Percentiles rank a stretch among this genome's conserved stretches.
phyloP scores from a whole-genome alignment of 2,329 filamentous ascomycete species.

The Bipolaris oryzae region DNA sequence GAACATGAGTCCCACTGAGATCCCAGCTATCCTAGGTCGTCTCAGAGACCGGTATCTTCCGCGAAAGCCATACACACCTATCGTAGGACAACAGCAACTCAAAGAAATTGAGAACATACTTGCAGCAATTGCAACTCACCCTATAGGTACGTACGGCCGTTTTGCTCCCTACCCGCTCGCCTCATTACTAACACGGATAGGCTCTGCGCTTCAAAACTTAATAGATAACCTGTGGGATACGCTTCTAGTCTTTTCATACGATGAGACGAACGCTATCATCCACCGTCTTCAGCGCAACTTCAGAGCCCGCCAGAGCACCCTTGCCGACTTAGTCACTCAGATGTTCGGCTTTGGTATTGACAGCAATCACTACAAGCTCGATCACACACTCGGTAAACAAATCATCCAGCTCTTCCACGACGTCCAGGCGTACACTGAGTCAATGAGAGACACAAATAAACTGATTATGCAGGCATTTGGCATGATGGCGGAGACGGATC shows the following conservation, averaged over 20 bases:
- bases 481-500: not conserved
- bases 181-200: not conserved
- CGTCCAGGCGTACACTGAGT: not conserved
- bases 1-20: too few species aligned
- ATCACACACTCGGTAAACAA: slow-evolving; percentile 6
- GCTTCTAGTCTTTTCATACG: not conserved
- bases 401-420: slow-evolving; percentile 10
- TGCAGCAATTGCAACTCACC: not conserved
- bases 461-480: slow-evolving; percentile 3
- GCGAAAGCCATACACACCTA: not conserved
- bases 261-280: not conserved
- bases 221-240: slow-evolving; percentile 2
- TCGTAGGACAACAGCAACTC: not conserved
- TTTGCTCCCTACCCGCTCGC: not conserved
- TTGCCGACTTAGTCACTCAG: slow-evolving; percentile 3
- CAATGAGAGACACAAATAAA: not conserved
- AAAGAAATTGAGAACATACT: not conserved
- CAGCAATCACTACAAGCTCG: not conserved
- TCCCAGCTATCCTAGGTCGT: not conserved
- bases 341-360: slow-evolving; percentile 9
- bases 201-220: not conserved
- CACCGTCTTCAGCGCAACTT: not conserved
- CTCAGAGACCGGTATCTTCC: not conserved
- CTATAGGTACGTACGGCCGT: not conserved
- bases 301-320: not conserved